Evolutionary conservation across 352 stramenopile species (phyloP), one percentile per base, ranked within the genome.

Genomic region (Phytophthora constricta): DNA sequence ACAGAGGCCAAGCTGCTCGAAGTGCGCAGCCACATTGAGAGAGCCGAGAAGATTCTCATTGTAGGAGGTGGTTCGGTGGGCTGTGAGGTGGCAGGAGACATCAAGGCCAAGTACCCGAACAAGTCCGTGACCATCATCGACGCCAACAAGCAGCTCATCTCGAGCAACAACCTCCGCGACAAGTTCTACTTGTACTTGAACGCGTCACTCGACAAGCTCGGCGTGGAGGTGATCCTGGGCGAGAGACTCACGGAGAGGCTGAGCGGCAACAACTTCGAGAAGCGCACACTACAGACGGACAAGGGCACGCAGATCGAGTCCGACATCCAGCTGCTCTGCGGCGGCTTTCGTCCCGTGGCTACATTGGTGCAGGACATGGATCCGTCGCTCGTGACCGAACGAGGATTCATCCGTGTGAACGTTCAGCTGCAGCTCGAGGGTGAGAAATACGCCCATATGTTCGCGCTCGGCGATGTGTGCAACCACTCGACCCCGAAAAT

Each of bases 111-210:
- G 52, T 87, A 81, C 53, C 80, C 84, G 1, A 56, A 34, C 41
- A 92, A 92, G 59, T 73, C 60, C 2, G 80, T 92, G 22, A 91
- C 75, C 9, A 80, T 92, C 43, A 33, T 91, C 9, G 72, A 89
- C 0, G 62, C 59, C 3, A 68, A 73, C 10, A 54, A 70, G 0
- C 46, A 70, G 26, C 74, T 92, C 31, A 57, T 90, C 8, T 49
- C 65, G 2, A 60, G 58, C 13, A 76, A 70, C 53, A 59, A 79
- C 17, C 28, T 87, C 7, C 49, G 39, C 3, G 63, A 79, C 43
- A 77, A 79, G 60, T 83, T 87, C 58, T 62, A 72, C 41, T 52
- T 26, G 11, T 63, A 72, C 17, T 59, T 90, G 16, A 49, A 28
- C 5, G 13, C 58, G 5, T 20, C 53, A 20, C 62, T 90, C 0